Conservation (phyloP, 169 alveolate genomes). For the Eimeria necatrix region DNA sequence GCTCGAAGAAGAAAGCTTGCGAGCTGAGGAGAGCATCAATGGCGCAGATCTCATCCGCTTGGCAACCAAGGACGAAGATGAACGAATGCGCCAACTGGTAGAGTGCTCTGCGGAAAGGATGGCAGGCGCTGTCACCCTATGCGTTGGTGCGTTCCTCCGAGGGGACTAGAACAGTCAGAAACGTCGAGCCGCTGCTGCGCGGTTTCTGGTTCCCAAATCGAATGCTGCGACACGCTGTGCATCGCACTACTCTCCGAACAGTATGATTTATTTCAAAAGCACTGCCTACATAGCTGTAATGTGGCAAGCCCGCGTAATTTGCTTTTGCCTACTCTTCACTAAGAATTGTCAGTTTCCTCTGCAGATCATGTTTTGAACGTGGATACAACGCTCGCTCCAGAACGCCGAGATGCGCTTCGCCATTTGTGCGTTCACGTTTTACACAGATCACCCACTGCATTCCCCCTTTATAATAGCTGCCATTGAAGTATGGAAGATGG, state of each 20-base stretch:
- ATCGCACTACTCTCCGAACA: too few relatives aligned
- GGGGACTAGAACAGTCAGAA: not conserved
- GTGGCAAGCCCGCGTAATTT: too few relatives aligned
- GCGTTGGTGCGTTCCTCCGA: slow-evolving; percentile 47
- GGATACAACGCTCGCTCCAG: slow-evolving; percentile 51
- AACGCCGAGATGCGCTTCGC: slow-evolving; percentile 48
- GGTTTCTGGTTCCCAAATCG: too few relatives aligned
- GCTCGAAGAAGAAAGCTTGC: slow-evolving; percentile 42
- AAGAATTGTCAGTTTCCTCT: not conserved
- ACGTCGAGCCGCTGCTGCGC: too few relatives aligned
- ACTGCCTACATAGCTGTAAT: too few relatives aligned
- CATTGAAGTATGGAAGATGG: too few relatives aligned
- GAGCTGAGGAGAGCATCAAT: not conserved
- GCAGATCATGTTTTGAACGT: slow-evolving; percentile 64
- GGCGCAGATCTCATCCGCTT: slow-evolving; percentile 46
- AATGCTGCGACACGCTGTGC: too few relatives aligned
- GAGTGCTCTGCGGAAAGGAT: not conserved
- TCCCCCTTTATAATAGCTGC: too few relatives aligned
- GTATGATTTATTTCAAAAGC: too few relatives aligned
- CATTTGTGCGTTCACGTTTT: slow-evolving; percentile 15
- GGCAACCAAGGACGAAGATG: slow-evolving; percentile 44
- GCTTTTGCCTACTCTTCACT: too few relatives aligned
- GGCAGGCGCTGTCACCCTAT: slow-evolving; percentile 49
- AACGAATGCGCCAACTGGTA: slow-evolving; percentile 10
- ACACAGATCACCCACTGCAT: not conserved